Evolutionary conservation across 2,329 filamentous ascomycete genomes (phyloP), one percentile per base, ranked within the genome.

Genomic region (Aspergillus sp.): DNA sequence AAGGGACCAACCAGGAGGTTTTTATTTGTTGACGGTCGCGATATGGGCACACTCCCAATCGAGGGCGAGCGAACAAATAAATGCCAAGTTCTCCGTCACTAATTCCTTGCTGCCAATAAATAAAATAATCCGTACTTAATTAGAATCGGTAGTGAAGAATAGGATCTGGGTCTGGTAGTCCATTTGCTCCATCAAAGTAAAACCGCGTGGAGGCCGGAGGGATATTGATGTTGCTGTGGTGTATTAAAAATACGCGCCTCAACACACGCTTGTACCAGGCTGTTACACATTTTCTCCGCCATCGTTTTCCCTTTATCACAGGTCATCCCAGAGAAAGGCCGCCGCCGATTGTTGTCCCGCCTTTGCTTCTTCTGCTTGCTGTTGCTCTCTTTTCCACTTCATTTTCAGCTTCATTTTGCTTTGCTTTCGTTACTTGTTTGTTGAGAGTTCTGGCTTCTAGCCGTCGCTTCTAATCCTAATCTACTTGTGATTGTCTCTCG

Each of bases 401-500:
- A 19, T 55, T 51, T 40, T 27, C 23, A 31, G n/a, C 33, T 43
- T 40, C 33, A 48, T 52, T 40, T 55, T 57, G 35, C 37, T 50
- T 12, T 53, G 35, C 21, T 51, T 12, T 56, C 31, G 27, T 31
- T 56, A 35, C 37, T 44, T 44, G 49, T 39, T 21, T 48, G 27
- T 35, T 35, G 45, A 48, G 12, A 17, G 45, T 35, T 31, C 23
- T 27, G 24, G 14, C 12, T 27, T 53, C 37, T 37, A 37, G 15
- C 21, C 15, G 4, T 47, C 31, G 17, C 15, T 23, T 17, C 40
- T 53, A 57, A 54, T 57, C 23, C 45, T 57, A 54, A 50, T 51
- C 45, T 35, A 33, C 27, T 47, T 17, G n/a, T 43, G 45, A 54
- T 61, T 53, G 58, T 55, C 57, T 59, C 47, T 60, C 54, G 54